These are phyloP conservation scores for Imleria badia DNA, from an alignment of 768 basidiomycete genomes.

Conservation along the genomic window DNA sequence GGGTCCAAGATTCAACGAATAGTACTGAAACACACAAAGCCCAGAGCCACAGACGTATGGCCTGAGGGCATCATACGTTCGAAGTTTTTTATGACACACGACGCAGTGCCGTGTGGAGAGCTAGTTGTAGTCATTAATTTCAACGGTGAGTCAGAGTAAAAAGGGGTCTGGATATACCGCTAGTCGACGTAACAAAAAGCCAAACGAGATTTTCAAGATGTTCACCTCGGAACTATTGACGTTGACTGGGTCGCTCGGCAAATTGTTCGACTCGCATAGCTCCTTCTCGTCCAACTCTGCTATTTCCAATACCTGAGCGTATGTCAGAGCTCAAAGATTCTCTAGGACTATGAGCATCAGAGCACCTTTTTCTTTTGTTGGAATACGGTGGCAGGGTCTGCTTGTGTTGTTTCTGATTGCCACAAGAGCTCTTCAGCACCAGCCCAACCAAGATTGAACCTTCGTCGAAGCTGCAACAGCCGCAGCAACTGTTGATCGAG, in stretches of 20 bases:
- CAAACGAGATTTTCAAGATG: slow-evolving; percentile 60
- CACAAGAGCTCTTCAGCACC: slow-evolving; percentile 57
- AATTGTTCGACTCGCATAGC: slow-evolving; percentile 38
- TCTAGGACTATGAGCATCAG: background rate
- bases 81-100: slow-evolving; percentile 67
- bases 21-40: slow-evolving; percentile 71
- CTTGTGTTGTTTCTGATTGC: slow-evolving; percentile 46
- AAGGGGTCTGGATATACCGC: slow-evolving; percentile 38
- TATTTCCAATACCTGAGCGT: slow-evolving; percentile 6
- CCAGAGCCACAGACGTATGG: slow-evolving; percentile 70
- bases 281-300: slow-evolving; percentile 48
- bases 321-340: background rate
- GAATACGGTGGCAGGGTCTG: slow-evolving; percentile 40
- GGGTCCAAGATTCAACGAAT: slow-evolving; percentile 60
- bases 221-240: slow-evolving; percentile 45
- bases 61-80: slow-evolving; percentile 58
- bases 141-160: background rate
- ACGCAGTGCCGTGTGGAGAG: slow-evolving; percentile 69
- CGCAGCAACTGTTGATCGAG: slow-evolving; percentile 56
- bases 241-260: slow-evolving; percentile 58
- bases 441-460: slow-evolving; percentile 64
- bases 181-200: slow-evolving; percentile 63
- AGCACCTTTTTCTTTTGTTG: slow-evolving; percentile 32
- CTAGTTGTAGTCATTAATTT: slow-evolving; percentile 27
- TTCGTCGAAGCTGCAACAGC: slow-evolving; percentile 50